Base-by-base conservation (phyloP, 208 protist genomes). In the Novymonas esmeraldas region DNA sequence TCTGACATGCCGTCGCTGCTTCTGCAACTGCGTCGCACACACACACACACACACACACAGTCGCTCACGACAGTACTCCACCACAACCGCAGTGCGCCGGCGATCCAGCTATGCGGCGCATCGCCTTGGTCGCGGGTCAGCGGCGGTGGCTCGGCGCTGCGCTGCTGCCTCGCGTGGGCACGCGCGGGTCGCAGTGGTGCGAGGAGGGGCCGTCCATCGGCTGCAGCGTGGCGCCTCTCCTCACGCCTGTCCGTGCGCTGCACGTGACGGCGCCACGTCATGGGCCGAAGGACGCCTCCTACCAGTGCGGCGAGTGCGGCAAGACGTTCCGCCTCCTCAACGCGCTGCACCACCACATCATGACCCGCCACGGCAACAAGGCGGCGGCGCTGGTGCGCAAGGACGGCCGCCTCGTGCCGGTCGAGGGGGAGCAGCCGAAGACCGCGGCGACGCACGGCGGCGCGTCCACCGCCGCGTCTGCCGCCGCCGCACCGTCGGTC, bases 341-440 rank as follows among this genome's bases (percentile, higher is more conserved):
- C 66, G 92, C 92, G 0, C 77, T 96, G 1, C 88, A 93, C 34
- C 92, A 96, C 66, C 92, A 96, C 78, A 94, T 96, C 45, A 78
- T 92, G 70, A 94, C 92, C 10, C 86, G 85, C 20, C 92, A 96
- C 76, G 83, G 70, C 20, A 90, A 89, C 26, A 52, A 81, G 4
- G 90, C 90, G 0, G 90, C 82, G 65, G 81, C 86, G 1, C 69
- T 95, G 51, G 42, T 87, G 36, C 56, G 76, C 33, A 78, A 60
- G 39, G 84, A 85, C 24, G 90, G 90, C 6, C 79, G 73, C 60
- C 46, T 93, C 26, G 73, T 81, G 50, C 82, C 79, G 51, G 76
- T 92, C 1, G 36, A 54, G 52, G 49, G 20, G 33, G 73, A 46
- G 51, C 64, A 66, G 65, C 69, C 41, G 22, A 54, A 59, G 72